A percentile compares a stretch with the other conserved stretches of the same genome.
phyloP scores from a whole-genome alignment of 306 rosid genomes.

The Casuarina cunninghamiana region DNA sequence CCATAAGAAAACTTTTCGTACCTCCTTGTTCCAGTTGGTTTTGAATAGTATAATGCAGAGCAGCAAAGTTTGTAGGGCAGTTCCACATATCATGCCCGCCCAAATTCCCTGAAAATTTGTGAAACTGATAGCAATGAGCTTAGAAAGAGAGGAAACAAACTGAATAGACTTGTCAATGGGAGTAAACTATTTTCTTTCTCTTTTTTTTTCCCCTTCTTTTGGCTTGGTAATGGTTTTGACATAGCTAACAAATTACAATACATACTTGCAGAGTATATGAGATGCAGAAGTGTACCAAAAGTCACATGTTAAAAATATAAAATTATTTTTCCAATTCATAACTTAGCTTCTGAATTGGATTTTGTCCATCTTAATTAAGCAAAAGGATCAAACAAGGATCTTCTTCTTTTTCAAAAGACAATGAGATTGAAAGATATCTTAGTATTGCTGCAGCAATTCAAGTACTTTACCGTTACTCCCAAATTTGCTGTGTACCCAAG shows the following conservation, averaged over 20 bases:
- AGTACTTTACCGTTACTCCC: constrained; percentile 64
- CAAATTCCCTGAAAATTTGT: constrained; percentile 48
- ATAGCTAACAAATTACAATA: no score
- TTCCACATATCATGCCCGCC: constrained; percentile 65
- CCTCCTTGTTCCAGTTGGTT: constrained; percentile 67
- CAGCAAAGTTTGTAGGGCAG: constrained; percentile 50
- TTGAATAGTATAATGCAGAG: constrained; percentile 43
- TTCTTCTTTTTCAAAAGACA: not conserved
- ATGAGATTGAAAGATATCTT: not conserved
- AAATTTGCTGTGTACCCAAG: constrained; percentile 59
- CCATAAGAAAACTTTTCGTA: not conserved
- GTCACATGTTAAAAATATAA: no score
- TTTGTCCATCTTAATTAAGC: not conserved
- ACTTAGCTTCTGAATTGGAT: no score
- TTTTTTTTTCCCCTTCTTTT: not conserved
- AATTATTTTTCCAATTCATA: no score
- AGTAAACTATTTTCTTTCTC: not conserved
- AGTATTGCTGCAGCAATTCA: not conserved
- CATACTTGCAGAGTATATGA: no score
- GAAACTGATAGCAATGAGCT: not conserved
- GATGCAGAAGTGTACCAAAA: no score
- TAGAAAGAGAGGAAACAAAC: not conserved
- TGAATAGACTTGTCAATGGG: not conserved
- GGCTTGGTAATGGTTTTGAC: not conserved
- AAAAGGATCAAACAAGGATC: not conserved